Percentiles rank a stretch among this genome's conserved stretches.
Evolutionary conservation across 2,329 filamentous ascomycete species (phyloP).

Genomic region (Diaporthe citri): DNA sequence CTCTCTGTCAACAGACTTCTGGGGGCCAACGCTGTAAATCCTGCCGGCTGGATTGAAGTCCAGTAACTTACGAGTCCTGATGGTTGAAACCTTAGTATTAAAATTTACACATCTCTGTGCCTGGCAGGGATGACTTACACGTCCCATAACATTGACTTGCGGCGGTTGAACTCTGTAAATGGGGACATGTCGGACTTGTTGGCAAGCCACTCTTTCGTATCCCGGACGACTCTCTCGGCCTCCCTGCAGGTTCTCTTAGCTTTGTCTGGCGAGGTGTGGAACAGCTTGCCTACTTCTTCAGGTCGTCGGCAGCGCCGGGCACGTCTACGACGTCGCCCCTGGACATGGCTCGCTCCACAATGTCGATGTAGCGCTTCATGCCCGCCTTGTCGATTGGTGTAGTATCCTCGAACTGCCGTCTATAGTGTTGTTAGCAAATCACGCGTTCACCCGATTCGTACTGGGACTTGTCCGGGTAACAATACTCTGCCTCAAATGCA

Average conservation of each 20-base stretch:
- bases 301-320: neutral
- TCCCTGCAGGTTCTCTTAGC: neutral
- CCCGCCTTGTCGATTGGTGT: neutral
- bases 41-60: neutral
- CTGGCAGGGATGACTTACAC: neutral
- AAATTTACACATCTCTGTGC: neutral
- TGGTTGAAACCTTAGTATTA: neutral
- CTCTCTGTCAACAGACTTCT: no score
- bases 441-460: no score
- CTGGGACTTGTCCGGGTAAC: neutral
- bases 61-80: neutral
- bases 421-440: neutral
- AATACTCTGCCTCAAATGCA: neutral
- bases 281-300: neutral
- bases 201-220: neutral
- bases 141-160: neutral
- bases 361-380: neutral
- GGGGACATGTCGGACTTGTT: neutral
- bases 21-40: neutral
- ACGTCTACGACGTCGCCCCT: neutral
- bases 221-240: neutral
- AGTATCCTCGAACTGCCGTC: neutral
- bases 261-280: no score
- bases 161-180: neutral
- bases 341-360: neutral